A percentile compares a stretch with the other conserved stretches of the same genome.
phyloP scores from a whole-genome alignment of 1,139 yeast genomes.

The Geotrichum fermentans region DNA sequence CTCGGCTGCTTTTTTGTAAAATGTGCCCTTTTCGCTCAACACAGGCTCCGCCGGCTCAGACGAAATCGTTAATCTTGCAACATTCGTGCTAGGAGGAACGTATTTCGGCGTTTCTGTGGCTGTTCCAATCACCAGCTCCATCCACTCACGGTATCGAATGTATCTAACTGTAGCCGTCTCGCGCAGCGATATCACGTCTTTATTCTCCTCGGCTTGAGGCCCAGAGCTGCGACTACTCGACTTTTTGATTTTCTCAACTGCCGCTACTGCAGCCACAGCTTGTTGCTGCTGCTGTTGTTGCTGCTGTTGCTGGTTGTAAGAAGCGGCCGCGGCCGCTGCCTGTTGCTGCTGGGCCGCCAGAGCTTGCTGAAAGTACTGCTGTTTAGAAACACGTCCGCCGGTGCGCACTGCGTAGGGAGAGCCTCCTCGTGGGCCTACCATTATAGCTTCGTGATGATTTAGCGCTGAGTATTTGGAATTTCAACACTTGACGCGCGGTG shows the following conservation, averaged over 20 bases:
- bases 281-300: slow-evolving; percentile 13
- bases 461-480: background rate
- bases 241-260: background rate
- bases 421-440: slow-evolving; percentile 18
- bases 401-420: slow-evolving; percentile 14
- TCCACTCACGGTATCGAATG: slow-evolving; percentile 44
- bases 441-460: background rate
- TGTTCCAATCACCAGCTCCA: slow-evolving; percentile 40
- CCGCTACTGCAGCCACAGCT: slow-evolving; percentile 6
- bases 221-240: slow-evolving; percentile 21
- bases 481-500: background rate
- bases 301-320: slow-evolving; percentile 11
- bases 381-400: slow-evolving; percentile 15
- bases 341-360: slow-evolving; percentile 19
- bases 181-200: slow-evolving; percentile 41
- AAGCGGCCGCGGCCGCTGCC: slow-evolving; percentile 18
- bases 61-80: background rate
- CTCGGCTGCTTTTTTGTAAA: slow-evolving; percentile 29
- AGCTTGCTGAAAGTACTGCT: slow-evolving; percentile 18
- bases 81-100: slow-evolving; percentile 16
- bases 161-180: slow-evolving; percentile 43
- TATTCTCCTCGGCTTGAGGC: slow-evolving; percentile 27
- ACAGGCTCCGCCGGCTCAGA: background rate
- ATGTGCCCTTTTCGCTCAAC: slow-evolving; percentile 20
- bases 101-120: slow-evolving; percentile 32